Evolutionary conservation across 345 rosid genomes (phyloP).

Genomic region (Aquilaria sinensis): DNA sequence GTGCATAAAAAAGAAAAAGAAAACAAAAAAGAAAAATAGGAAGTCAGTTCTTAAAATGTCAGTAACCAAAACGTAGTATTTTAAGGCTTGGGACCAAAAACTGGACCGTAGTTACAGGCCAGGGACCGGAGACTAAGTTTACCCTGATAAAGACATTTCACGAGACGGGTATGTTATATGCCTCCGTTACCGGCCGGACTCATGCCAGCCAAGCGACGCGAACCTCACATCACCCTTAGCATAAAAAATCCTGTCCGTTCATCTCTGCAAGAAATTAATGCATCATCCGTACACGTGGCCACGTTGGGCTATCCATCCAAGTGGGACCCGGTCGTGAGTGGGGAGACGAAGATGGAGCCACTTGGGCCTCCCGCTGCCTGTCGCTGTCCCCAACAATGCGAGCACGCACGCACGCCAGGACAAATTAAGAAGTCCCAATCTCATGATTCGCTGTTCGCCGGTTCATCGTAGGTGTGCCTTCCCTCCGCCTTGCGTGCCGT

Average conservation of each 20-base stretch:
- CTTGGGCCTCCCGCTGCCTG: constrained; percentile 15
- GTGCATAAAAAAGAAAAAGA: no score
- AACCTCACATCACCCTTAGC: not conserved
- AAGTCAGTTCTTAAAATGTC: no score
- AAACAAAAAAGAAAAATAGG: no score
- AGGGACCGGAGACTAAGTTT: constrained; percentile 13
- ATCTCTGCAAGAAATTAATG: constrained; percentile 2
- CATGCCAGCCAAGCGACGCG: not conserved
- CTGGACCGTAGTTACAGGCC: not conserved
- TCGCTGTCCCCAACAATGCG: constrained; percentile 17
- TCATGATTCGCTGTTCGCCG: constrained; percentile 7
- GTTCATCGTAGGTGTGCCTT: not conserved
- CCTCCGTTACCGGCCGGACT: constrained; percentile 7
- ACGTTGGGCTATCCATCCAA: constrained; percentile 10
- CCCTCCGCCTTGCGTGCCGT: not conserved
- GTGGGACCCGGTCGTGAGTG: constrained; percentile 15
- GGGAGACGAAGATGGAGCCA: not conserved
- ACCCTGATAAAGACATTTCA: constrained; percentile 22
- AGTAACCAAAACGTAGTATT: no score
- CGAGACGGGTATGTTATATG: not conserved
- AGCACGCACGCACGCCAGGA: constrained; percentile 13
- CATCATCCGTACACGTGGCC: constrained; percentile 27
- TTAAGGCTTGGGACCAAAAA: not conserved
- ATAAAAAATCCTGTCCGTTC: constrained; percentile 12
- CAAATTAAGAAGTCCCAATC: constrained; percentile 20